Evolutionary conservation across 805 yeast genomes (phyloP).

Genomic region (Starmerella cellae): DNA sequence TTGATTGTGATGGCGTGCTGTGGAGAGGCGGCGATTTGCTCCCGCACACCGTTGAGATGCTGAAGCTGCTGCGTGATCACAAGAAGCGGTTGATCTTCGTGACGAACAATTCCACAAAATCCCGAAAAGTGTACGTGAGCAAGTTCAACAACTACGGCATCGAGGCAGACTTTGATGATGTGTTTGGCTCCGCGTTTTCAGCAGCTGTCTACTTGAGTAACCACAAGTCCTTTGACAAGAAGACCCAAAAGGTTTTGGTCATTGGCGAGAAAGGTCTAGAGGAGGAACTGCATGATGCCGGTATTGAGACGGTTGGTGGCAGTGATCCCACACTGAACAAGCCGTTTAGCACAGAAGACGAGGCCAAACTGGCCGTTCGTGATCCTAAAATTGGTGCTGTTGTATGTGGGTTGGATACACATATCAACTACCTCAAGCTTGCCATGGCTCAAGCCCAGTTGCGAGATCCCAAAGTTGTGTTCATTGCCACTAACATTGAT

Average conservation of each 20-base stretch:
- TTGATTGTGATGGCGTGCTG: conserved; percentile 95
- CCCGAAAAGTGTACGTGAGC: conserved; percentile 58
- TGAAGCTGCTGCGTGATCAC: conserved; percentile 39
- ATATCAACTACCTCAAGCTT: conserved; percentile 67
- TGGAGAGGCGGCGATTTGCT: conserved; percentile 80
- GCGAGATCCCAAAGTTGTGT: conserved; percentile 48
- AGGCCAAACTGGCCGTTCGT: conserved; percentile 29
- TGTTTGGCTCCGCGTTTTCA: conserved; percentile 87
- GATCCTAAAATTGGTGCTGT: conserved; percentile 78
- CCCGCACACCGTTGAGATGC: conserved; percentile 67
- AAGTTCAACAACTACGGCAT: conserved; percentile 58
- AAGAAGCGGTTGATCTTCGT: conserved; percentile 74
- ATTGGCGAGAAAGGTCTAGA: conserved; percentile 81
- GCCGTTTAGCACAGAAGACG: conserved; percentile 41
- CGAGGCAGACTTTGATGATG: conserved; percentile 41
- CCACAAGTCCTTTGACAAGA: conserved; percentile 56
- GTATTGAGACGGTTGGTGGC: conserved; percentile 73
- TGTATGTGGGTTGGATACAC: conserved; percentile 70
- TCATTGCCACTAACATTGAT: conserved; percentile 88
- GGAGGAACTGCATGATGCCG: conserved; percentile 61
- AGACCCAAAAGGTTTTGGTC: conserved; percentile 67
- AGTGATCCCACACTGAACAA: conserved; percentile 45
- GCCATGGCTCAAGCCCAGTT: conserved; percentile 75
- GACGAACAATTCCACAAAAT: conserved; percentile 89
- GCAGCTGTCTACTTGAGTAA: conserved; percentile 73